Base-by-base conservation (phyloP, 495 filamentous ascomycete genomes). In the Sphaerosporella brunnea region DNA sequence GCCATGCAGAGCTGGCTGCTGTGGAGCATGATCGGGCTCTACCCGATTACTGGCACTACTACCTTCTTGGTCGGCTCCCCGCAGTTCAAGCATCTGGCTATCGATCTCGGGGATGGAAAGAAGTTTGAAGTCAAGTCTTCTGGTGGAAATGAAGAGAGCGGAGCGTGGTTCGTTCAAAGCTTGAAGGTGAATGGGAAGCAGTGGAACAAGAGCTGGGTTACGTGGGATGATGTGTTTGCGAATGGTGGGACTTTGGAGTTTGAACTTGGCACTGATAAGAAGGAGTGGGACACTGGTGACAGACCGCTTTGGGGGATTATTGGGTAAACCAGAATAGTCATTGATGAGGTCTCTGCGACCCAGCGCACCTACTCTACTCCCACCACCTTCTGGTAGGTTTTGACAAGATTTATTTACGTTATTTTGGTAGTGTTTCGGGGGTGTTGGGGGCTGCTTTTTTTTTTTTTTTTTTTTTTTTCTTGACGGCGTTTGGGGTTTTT, bases 11-110 rank as follows among this genome's bases (percentile, higher is more conserved):
- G 68, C 11, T 81, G 74, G 73, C 63, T 79, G 11, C 54, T 82
- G 19, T 82, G 75, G 77, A 74, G 74, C 45, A 77, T 80, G 66
- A 65, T 82, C n/a, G 78, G 78, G 0, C 68, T 82, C 13, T 82
- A 78, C 54, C 78, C 77, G 0, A 65, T 81, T 18, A 74, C 71
- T 4, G 74, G 72, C 0, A 74, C 78, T 55, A 73, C 76, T 0
- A 74, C 73, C 2, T 82, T 81, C 55, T 67, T 82, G 18, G 60
- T 81, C 49, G 71, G 65, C 0, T 74, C 72, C 9, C 76, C 77
- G 0, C 79, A 75, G 74, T 76, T 80, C 59, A 54, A 60, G 0
- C 64, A 77, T 48, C 59, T 78, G 32, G 72, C 67, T 2, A 70
- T 82, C 59, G 65, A 68, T 2, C 65, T 80, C 26, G 72, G 68